Evolutionary conservation across 441 rosid species (phyloP).

Genomic region (Daphne laureola): DNA sequence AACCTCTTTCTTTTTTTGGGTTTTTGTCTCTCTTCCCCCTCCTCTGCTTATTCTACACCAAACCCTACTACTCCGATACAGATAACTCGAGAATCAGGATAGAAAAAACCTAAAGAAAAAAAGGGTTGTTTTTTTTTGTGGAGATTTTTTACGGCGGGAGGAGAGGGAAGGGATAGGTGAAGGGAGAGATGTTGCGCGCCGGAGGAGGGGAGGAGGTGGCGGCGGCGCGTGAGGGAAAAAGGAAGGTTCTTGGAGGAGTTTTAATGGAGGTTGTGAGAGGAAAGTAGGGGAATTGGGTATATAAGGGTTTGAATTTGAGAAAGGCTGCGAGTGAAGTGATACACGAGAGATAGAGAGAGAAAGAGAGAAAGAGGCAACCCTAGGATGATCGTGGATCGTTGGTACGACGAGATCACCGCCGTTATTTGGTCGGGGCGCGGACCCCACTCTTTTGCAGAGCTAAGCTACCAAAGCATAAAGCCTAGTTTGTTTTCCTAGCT

Average conservation of each 20-base stretch:
- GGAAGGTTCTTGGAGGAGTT: not conserved
- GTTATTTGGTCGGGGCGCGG: slow-evolving; percentile 19
- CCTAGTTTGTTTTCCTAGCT: no score
- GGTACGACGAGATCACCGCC: slow-evolving; percentile 17
- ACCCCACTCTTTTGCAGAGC: not conserved
- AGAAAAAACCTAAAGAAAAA: slow-evolving; percentile 7
- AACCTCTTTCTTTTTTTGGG: slow-evolving; percentile 16
- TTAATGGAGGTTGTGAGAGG: not conserved
- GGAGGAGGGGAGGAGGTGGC: slow-evolving; percentile 20
- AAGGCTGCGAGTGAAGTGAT: not conserved
- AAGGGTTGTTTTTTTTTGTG: slow-evolving; percentile 15
- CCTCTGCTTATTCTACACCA: slow-evolving; percentile 49
- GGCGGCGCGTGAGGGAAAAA: slow-evolving; percentile 37
- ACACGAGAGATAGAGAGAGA: not conserved
- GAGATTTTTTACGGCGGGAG: slow-evolving; percentile 25
- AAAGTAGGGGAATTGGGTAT: slow-evolving; percentile 3
- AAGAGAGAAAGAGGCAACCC: slow-evolving; percentile 21
- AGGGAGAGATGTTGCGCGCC: slow-evolving; percentile 45
- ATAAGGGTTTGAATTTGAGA: not conserved
- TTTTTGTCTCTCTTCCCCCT: slow-evolving; percentile 56
- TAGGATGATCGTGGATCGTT: slow-evolving; percentile 17
- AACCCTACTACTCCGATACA: slow-evolving; percentile 16
- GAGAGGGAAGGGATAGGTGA: slow-evolving; percentile 43
- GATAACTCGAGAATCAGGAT: slow-evolving; percentile 9
- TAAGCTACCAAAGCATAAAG: no score